Evolutionary conservation across 345 rosid genomes (phyloP), one percentile per base, ranked within the genome.

Genomic region (Dipteronia dyeriana): DNA sequence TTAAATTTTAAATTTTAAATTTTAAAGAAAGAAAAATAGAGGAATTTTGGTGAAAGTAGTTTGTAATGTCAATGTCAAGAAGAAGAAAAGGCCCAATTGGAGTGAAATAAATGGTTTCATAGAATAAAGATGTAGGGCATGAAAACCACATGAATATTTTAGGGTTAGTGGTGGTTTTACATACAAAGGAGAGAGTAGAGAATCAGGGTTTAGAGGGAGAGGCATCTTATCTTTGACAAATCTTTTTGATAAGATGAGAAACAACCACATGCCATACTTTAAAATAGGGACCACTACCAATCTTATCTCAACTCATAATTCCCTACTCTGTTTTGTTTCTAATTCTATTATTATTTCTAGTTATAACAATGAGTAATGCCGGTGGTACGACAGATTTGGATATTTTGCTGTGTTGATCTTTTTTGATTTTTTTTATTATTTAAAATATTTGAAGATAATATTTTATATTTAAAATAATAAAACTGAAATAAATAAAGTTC

Each of bases 161-260:
- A 34, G 38, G 38, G 38, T 34, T 34, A 34, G 38, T 34, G 38
- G 38, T 34, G 38, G 38, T 34, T 34, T 34, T 34, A 34, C 38
- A 34, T 4, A 4, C 4, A 34, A 34, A 34, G 38, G 11, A 66
- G 20, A 38, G 2, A 20, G 1, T 34, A 57, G 22, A 6, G 45
- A 41, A 9, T 19, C 12, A 60, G 66, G 6, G 47, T 73, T 34
- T 34, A 34, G 38, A 34, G 38, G 25, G 34, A 1, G 34, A 22
- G 20, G 53, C 68, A 67, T 79, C 78, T 73, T 70, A 70, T 75
- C 78, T 69, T 60, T 75, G 61, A 68, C 25, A 25, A 34, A 5
- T 68, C 34, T 34, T 34, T 64, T 39, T 49, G 71, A 79, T 70
- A 38, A 34, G 60, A 69, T 66, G 63, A 64, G 51, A 71, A 53